Evolutionary conservation across 2,329 filamentous ascomycete genomes (phyloP).

Genomic region (Fusarium hainanense): DNA sequence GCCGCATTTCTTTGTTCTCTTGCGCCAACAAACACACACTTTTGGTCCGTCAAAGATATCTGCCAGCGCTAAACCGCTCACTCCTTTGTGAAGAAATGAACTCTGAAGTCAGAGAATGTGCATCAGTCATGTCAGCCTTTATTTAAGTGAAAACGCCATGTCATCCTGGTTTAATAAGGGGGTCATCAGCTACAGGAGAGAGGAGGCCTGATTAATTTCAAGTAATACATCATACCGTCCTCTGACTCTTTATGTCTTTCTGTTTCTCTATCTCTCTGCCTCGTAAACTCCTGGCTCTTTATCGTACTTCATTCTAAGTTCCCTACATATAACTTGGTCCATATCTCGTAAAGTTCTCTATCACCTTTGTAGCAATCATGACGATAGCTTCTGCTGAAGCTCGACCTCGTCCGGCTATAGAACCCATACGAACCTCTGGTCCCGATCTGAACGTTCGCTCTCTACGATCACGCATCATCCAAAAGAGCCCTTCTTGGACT

Average conservation of each 20-base stretch:
- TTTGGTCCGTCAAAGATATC: slow-evolving; percentile 26
- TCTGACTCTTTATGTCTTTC: background rate
- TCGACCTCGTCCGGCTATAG: slow-evolving; percentile 36
- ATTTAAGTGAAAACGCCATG: slow-evolving; percentile 34
- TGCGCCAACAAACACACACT: slow-evolving; percentile 39
- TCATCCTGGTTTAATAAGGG: slow-evolving; percentile 39
- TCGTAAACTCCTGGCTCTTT: background rate
- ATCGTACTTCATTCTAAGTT: background rate
- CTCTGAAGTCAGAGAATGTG: slow-evolving; percentile 27
- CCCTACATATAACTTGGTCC: background rate
- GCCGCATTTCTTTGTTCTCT: slow-evolving; percentile 45
- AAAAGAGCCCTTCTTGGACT: slow-evolving; percentile 41
- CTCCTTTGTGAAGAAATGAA: slow-evolving; percentile 20
- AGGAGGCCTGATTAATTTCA: background rate
- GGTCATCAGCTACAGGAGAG: slow-evolving; percentile 5
- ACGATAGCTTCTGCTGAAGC: slow-evolving; percentile 28
- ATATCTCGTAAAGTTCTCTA: slow-evolving; percentile 9
- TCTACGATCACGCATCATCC: slow-evolving; percentile 19
- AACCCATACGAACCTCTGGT: slow-evolving; percentile 40
- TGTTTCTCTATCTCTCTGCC: background rate
- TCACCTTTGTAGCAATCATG: slow-evolving; percentile 23
- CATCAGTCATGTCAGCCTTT: slow-evolving; percentile 24
- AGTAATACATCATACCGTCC: background rate
- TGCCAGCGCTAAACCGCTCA: slow-evolving; percentile 24
- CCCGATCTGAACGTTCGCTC: slow-evolving; percentile 25